Evolutionary conservation across 495 filamentous ascomycete species (phyloP).

Genomic region (Cladorrhinum samala): DNA sequence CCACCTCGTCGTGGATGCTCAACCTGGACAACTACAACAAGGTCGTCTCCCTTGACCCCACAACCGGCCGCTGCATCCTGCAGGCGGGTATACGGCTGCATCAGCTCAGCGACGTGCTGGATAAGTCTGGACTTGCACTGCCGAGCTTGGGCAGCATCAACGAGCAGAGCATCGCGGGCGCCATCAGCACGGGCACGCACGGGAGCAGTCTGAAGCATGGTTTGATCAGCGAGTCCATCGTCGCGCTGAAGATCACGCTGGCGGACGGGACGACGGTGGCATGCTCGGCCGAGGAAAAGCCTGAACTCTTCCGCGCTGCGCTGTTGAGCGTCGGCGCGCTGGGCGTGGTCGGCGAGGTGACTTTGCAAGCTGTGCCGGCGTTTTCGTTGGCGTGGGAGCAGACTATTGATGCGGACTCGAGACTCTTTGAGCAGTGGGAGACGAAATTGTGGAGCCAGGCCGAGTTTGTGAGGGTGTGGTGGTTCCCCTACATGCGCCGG

Average conservation of each 20-base stretch:
- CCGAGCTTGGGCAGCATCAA: constrained; percentile 92
- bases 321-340: constrained; percentile 82
- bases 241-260: constrained; percentile 69
- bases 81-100: constrained; percentile 79
- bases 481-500: constrained; percentile 84
- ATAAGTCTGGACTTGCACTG: constrained; percentile 69
- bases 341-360: constrained; percentile 85
- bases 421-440: constrained; percentile 68
- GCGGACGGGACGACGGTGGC: constrained; percentile 69
- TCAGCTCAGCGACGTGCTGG: constrained; percentile 61
- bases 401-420: constrained; percentile 58
- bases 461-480: constrained; percentile 94
- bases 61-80: constrained; percentile 61
- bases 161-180: constrained; percentile 86
- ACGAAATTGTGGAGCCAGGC: constrained; percentile 69
- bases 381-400: constrained; percentile 85
- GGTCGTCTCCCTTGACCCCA: constrained; percentile 60
- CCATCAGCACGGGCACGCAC: constrained; percentile 88
- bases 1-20: constrained; percentile 89
- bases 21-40: constrained; percentile 80
- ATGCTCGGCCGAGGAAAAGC: constrained; percentile 66
- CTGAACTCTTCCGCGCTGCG: constrained; percentile 79
- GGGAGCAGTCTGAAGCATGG: constrained; percentile 82
- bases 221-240: constrained; percentile 68
- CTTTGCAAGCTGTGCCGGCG: constrained; percentile 65